phyloP scores from a whole-genome alignment of 495 filamentous ascomycete genomes.

The Daldinia decipiens region DNA sequence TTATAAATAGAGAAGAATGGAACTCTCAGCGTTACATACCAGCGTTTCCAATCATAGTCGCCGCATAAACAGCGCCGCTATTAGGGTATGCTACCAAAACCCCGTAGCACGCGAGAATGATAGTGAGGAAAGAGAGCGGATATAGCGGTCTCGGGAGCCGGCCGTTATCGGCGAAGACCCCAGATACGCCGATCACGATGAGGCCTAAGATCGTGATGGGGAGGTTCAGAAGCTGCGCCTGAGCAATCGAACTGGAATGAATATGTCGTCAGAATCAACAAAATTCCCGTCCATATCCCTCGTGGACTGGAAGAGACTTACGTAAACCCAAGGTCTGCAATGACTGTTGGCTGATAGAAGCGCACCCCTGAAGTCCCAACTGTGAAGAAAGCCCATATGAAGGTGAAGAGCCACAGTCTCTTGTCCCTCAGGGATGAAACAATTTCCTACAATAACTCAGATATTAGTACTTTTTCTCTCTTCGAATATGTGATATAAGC shows the following conservation, averaged over 20 bases:
- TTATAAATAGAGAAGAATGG: neutral
- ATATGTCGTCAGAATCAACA: slow-evolving; percentile 13
- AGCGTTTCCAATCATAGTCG: slow-evolving; percentile 53
- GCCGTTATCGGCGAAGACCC: slow-evolving; percentile 55
- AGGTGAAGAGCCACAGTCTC: slow-evolving; percentile 50
- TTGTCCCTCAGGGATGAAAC: slow-evolving; percentile 50
- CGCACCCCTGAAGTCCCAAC: slow-evolving; percentile 56
- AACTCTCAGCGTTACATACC: neutral
- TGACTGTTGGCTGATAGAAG: slow-evolving; percentile 58
- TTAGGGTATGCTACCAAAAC: slow-evolving; percentile 57
- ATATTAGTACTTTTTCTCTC: neutral
- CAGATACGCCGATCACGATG: slow-evolving; percentile 51
- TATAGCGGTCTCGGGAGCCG: slow-evolving; percentile 55
- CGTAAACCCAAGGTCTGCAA: slow-evolving; percentile 57
- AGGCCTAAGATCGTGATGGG: slow-evolving; percentile 53
- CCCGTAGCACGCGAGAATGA: slow-evolving; percentile 55
- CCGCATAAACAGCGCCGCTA: slow-evolving; percentile 53
- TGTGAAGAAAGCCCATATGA: slow-evolving; percentile 56
- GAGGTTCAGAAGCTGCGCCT: slow-evolving; percentile 54
- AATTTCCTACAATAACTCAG: slow-evolving; percentile 36
- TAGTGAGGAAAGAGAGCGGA: slow-evolving; percentile 54
- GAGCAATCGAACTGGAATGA: slow-evolving; percentile 48
- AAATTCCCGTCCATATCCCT: neutral
- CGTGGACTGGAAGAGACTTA: slow-evolving; percentile 23
- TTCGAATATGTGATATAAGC: neutral